Conservation (phyloP, 352 stramenopile genomes). For the Phytophthora syringae region DNA sequence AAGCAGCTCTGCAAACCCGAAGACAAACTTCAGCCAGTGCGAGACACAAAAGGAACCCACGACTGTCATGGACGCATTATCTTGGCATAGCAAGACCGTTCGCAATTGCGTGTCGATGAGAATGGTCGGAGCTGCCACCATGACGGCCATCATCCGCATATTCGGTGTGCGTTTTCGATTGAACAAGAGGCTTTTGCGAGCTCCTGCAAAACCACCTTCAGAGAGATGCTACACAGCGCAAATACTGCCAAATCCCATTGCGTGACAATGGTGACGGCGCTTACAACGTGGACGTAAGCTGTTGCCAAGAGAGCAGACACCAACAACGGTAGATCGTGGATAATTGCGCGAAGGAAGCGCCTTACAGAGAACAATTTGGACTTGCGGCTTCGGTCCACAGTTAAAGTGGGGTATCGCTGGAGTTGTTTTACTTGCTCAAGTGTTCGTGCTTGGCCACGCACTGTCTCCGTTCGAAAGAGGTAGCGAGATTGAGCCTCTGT, state of each 20-base stretch:
- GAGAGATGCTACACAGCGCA: slow-evolving; percentile 9
- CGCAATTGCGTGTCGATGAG: slow-evolving; percentile 37
- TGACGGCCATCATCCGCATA: slow-evolving; percentile 23
- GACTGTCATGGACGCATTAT: slow-evolving; percentile 16
- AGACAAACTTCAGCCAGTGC: slow-evolving; percentile 35
- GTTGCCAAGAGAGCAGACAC: slow-evolving; percentile 25
- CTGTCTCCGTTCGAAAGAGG: slow-evolving; percentile 27
- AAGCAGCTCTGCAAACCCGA: slow-evolving; percentile 27
- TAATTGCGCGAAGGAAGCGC: slow-evolving; percentile 13
- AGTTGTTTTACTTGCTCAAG: background rate
- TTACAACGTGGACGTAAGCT: slow-evolving; percentile 31
- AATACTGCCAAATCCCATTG: slow-evolving; percentile 21
- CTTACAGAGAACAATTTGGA: background rate
- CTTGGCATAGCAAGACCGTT: slow-evolving; percentile 27
- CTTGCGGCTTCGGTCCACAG: background rate
- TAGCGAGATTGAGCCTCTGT: slow-evolving; percentile 20
- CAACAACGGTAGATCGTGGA: slow-evolving; percentile 27
- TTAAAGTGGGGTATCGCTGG: background rate
- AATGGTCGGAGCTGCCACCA: slow-evolving; percentile 30
- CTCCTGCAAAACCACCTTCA: slow-evolving; percentile 32
- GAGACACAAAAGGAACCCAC: slow-evolving; percentile 34
- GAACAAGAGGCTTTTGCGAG: slow-evolving; percentile 17
- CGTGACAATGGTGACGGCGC: slow-evolving; percentile 6
- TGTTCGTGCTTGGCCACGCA: slow-evolving; percentile 11
- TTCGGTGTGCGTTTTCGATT: slow-evolving; percentile 12